Percentiles rank a stretch among this genome's conserved stretches.
Conservation (phyloP, 768 basidiomycete genomes). For the Pisolithus orientalis region DNA sequence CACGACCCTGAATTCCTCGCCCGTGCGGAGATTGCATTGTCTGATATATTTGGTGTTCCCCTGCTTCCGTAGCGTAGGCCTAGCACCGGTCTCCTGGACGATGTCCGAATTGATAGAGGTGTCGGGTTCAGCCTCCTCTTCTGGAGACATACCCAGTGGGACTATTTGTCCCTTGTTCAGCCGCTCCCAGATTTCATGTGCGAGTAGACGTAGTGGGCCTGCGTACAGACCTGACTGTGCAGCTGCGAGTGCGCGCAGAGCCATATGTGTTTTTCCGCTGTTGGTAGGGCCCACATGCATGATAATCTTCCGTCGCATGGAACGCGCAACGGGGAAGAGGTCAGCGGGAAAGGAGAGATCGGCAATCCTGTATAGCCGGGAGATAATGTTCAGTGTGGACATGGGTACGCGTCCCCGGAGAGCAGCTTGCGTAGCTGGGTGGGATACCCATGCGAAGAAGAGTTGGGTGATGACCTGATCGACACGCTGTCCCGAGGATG, state of each 20-base stretch:
- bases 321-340: slow-evolving; percentile 46
- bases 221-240: slow-evolving; percentile 76
- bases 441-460: slow-evolving; percentile 52
- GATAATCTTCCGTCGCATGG: slow-evolving; percentile 67
- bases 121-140: slow-evolving; percentile 32
- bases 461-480: slow-evolving; percentile 47
- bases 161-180: slow-evolving; percentile 87
- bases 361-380: slow-evolving; percentile 31
- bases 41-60: slow-evolving; percentile 49
- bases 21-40: slow-evolving; percentile 82
- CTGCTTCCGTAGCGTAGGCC: slow-evolving; percentile 24
- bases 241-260: slow-evolving; percentile 79
- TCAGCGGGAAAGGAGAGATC: slow-evolving; percentile 45
- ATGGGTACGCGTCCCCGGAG: slow-evolving; percentile 23
- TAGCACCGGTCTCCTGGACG: slow-evolving; percentile 14
- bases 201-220: slow-evolving; percentile 87
- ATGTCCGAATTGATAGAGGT: slow-evolving; percentile 29
- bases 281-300: slow-evolving; percentile 98
- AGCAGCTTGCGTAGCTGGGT: slow-evolving; percentile 21
- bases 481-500: slow-evolving; percentile 20
- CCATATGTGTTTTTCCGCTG: slow-evolving; percentile 94
- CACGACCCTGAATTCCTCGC: slow-evolving; percentile 81
- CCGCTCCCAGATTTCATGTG: slow-evolving; percentile 91
- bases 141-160: slow-evolving; percentile 54
- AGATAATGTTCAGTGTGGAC: slow-evolving; percentile 34